Base-by-base conservation (phyloP, 2,329 filamentous ascomycete species). In the Penicillium polonicum region DNA sequence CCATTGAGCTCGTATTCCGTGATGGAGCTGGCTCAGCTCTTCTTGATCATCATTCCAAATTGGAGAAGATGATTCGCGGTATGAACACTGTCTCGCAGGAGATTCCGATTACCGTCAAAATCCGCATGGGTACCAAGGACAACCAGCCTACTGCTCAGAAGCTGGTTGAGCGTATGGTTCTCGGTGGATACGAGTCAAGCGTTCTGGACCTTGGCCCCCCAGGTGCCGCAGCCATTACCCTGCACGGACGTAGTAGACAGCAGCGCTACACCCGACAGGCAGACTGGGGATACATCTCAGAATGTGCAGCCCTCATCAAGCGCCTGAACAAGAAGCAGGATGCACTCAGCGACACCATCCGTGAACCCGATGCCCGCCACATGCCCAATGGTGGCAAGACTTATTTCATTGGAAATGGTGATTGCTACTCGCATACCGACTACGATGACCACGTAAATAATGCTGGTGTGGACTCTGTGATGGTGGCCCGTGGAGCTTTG, bases 331-430 rank as follows among this genome's bases (percentile, higher is more conserved):
- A 85, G 58, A 83, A 89, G 72, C 84, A 83, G 55, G 85, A 86
- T 61, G 78, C 78, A 4, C 73, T 89, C 17, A 82, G 85, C 6
- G 94, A 99, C 74, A 99, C 94, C 0, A 80, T 86, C 36, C 82
- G 81, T 35, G 91, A 95, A 70, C 82, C 89, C 0, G 93, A 97
- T 71, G 83, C 83, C 31, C 87, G 89, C 64, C 87, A 88, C 29
- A 83, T 90, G 53, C 80, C 91, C 17, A 86, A 88, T 64, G 79
- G 82, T 10, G 83, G 85, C 82, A 88, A 86, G 65, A 85, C 94
- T 65, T 97, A 90, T 79, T 97, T 99, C 78, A 81, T 97, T 65
- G 94, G 94, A 67, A 99, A 99, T 74, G 94, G 94, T 48, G 94
- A 99, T 77, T 94, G 92, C 76, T 97, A 91, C 78, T 97, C 92